phyloP scores from a whole-genome alignment of 2,329 filamentous ascomycete species.

The Colletotrichum sp. region DNA sequence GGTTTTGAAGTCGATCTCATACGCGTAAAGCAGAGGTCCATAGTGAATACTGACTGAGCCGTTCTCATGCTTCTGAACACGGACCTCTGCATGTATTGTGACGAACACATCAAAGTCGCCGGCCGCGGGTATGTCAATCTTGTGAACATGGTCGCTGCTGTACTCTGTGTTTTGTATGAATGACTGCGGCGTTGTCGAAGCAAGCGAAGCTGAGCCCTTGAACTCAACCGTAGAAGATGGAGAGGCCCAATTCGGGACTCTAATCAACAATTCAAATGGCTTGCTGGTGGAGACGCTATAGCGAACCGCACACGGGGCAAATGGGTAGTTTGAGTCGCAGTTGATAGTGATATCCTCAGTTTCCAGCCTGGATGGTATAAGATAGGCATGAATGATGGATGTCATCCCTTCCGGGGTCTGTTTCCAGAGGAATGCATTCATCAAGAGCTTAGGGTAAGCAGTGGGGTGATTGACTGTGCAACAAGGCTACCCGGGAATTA shows the following conservation, averaged over 20 bases:
- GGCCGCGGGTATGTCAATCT: not conserved
- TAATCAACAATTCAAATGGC: slow-evolving; percentile 26
- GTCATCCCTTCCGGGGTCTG: not conserved
- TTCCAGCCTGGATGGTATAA: not conserved
- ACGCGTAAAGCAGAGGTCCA: slow-evolving; percentile 47
- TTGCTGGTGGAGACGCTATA: slow-evolving; percentile 29
- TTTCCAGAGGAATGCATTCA: slow-evolving; percentile 20
- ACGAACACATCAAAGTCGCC: slow-evolving; percentile 20
- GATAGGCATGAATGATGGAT: not conserved
- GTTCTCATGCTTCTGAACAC: slow-evolving; percentile 27
- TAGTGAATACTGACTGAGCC: slow-evolving; percentile 47
- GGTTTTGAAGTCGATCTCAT: slow-evolving; percentile 36
- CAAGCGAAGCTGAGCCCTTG: not conserved
- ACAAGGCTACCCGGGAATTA: slow-evolving; percentile 40
- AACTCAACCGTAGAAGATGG: not conserved
- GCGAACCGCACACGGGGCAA: slow-evolving; percentile 26
- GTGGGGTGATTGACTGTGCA: slow-evolving; percentile 65
- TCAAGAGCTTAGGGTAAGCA: slow-evolving; percentile 60
- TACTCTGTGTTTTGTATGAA: not conserved
- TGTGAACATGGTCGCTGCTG: not conserved
- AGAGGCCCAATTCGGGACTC: slow-evolving; percentile 25
- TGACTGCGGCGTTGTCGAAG: not conserved
- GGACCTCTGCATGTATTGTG: slow-evolving; percentile 20
- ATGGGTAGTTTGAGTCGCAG: slow-evolving; percentile 52
- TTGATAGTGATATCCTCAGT: slow-evolving; percentile 28